Evolutionary conservation across 352 stramenopile species (phyloP).

Genomic region (Bremia lactucae): DNA sequence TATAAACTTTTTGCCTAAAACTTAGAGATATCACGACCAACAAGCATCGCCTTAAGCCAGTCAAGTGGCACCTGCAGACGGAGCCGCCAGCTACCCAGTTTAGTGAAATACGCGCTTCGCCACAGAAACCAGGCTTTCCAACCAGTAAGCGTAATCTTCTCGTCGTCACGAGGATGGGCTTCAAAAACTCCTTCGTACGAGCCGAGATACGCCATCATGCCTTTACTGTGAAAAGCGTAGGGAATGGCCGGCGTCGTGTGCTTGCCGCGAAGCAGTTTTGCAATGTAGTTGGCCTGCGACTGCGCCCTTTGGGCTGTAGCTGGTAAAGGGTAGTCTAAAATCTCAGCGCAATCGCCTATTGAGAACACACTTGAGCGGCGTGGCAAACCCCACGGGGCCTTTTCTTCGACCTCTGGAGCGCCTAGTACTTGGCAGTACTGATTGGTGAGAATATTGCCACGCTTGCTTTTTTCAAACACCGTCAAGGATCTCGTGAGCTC

Average conservation of each 20-base stretch:
- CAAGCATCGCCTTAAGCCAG: constrained; percentile 95
- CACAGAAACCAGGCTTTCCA: constrained; percentile 89
- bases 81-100: constrained; percentile 88
- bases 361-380: constrained; percentile 87
- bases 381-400: constrained; percentile 51
- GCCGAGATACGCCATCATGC: constrained; percentile 92
- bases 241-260: constrained; percentile 35
- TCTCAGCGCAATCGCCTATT: constrained; percentile 90
- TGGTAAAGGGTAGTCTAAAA: constrained; percentile 77
- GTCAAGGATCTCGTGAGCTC: constrained; percentile 67
- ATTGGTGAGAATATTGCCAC: constrained; percentile 76
- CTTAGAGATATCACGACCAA: constrained; percentile 91
- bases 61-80: constrained; percentile 93
- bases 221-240: constrained; percentile 74
- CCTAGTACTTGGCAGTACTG: constrained; percentile 74
- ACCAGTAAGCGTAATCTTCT: constrained; percentile 62
- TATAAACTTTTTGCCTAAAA: constrained; percentile 44
- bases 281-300: constrained; percentile 58
- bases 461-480: constrained; percentile 67
- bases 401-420: constrained; percentile 40
- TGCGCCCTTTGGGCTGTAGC: constrained; percentile 89
- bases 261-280: constrained; percentile 43
- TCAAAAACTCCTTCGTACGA: constrained; percentile 89
- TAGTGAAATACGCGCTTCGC: constrained; percentile 93
- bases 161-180: constrained; percentile 35